Conservation (phyloP, 179 eudicot species). For the Drosera spatulata region DNA sequence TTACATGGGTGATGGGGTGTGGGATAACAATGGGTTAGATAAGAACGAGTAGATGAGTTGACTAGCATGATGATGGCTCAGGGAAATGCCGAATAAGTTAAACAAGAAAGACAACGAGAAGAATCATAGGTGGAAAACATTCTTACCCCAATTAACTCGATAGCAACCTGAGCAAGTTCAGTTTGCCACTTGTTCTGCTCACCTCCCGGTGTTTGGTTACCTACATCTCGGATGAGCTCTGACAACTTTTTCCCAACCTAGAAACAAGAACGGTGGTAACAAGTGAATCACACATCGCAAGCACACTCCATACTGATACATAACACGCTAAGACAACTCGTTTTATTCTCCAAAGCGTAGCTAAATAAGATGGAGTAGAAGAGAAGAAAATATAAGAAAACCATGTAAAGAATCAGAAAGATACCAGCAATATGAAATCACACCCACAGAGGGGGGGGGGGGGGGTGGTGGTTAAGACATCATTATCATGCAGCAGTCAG, state of each 20-base stretch:
- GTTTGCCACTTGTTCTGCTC: conserved; percentile 91
- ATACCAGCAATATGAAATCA: too few relatives aligned
- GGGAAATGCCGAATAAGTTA: not conserved
- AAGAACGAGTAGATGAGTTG: not conserved
- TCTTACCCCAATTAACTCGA: conserved; percentile 89
- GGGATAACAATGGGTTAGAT: too few relatives aligned
- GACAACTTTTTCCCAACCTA: conserved; percentile 94
- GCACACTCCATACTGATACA: not conserved
- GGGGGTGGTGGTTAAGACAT: too few relatives aligned
- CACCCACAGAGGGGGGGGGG: too few relatives aligned
- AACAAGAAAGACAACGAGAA: not conserved
- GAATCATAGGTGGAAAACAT: not conserved
- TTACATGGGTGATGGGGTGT: too few relatives aligned
- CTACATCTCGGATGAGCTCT: conserved; percentile 88
- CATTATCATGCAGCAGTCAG: too few relatives aligned
- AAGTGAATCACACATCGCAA: not conserved
- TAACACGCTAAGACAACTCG: too few relatives aligned
- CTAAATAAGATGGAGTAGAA: too few relatives aligned
- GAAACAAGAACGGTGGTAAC: not conserved
- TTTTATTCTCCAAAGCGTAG: too few relatives aligned
- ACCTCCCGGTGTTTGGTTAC: conserved; percentile 66
- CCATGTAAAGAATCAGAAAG: too few relatives aligned
- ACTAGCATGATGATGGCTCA: too few relatives aligned
- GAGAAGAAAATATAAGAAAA: too few relatives aligned
- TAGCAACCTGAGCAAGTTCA: conserved; percentile 86